Base-by-base conservation (phyloP, 148 eudicot species). In the Persicaria maculosa region DNA sequence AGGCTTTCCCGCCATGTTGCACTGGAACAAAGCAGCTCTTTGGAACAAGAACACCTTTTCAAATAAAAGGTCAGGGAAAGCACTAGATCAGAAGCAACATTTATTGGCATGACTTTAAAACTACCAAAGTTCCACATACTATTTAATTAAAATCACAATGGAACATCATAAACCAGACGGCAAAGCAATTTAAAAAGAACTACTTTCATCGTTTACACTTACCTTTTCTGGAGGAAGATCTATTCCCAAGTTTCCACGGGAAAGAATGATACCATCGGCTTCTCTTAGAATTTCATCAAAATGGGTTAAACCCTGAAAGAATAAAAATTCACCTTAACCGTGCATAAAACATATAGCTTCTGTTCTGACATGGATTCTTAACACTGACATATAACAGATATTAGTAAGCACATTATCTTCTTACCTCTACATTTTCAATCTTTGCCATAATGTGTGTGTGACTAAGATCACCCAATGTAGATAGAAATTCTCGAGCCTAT, bases 221-320 rank as follows among this genome's bases (percentile, higher is more conserved):
- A 94, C 98, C 98, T 94, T 94, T 83, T 94, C 96, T 5, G 97
- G 95, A 73, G 98, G 97, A 62, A 91, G 97, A 88, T 94, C 98
- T 61, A 94, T 91, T 48, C 98, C 98, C 86, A 94, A 90, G 85
- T 91, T 94, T 77, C 98, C 98, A 78, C 98, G 98, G 17, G 98
- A 94, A 79, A 94, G 97, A 72, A 94, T 94, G 75, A 94, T 91
- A 58, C 98, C 98, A 88, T 94, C 97, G 57, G 97, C 97, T 83
- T 90, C 97, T 84, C 87, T 87, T 62, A 94, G 86, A 68, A 94
- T 94, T 82, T 94, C 98, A 76, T 94, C 97, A 81, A 94, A 94
- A 83, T 94, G 96, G 9, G 85, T 85, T 72, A 94, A 79, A 79
- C 98, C 98, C 98, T 94, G 8, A 14, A 16, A 40, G 47, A 75